These are phyloP conservation scores for Leccinum huronense DNA, from an alignment of 1,284 basidiomycete genomes.

Conservation along the genomic window DNA sequence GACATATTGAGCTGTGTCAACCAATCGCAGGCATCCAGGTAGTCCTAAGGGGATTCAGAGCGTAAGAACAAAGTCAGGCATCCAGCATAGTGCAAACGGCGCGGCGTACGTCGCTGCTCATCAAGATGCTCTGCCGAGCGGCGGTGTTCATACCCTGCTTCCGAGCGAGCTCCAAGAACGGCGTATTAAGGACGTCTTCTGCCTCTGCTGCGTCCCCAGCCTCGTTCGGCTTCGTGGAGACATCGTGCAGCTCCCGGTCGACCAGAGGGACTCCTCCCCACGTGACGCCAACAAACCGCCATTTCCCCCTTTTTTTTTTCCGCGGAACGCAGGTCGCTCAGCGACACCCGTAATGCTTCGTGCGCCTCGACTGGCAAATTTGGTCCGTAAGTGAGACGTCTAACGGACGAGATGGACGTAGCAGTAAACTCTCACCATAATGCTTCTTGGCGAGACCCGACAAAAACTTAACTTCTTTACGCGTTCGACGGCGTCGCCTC, in stretches of 20 bases:
- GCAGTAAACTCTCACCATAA: constrained; percentile 50
- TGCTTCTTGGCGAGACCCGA: constrained; percentile 72
- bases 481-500: constrained; percentile 68
- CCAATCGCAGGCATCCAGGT: constrained; percentile 88
- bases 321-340: constrained; percentile 84
- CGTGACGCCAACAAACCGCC: constrained; percentile 98
- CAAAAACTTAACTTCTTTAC: constrained; percentile 78
- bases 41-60: constrained; percentile 60
- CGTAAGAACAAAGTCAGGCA: background rate
- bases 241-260: constrained; percentile 50
- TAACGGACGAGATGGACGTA: background rate
- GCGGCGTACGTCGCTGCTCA: constrained; percentile 83
- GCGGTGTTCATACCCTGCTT: constrained; percentile 99
- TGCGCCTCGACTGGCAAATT: constrained; percentile 63
- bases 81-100: background rate
- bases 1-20: constrained; percentile 81
- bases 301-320: constrained; percentile 85
- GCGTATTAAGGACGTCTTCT: constrained; percentile 42
- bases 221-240: constrained; percentile 26
- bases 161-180: constrained; percentile 76
- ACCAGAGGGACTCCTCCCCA: constrained; percentile 92
- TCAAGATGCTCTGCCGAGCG: constrained; percentile 87
- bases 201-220: constrained; percentile 11
- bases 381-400: background rate
- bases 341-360: constrained; percentile 80